Conservation (phyloP, 208 protist species). For the Balamuthia mandrillaris region DNA sequence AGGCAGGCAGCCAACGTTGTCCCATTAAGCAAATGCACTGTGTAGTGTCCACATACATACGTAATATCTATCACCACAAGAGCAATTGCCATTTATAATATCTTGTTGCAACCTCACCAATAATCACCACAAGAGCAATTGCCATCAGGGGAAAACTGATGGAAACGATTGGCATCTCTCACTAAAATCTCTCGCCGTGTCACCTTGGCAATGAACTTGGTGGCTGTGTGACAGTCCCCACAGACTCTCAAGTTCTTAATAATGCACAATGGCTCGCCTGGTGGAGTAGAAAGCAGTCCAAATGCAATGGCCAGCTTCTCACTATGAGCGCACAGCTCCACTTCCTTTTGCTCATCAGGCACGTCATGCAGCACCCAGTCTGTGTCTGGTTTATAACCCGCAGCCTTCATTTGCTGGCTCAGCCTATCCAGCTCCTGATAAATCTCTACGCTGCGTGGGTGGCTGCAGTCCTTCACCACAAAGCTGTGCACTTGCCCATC, state of each 20-base stretch:
- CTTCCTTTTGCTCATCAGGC: conserved; percentile 35
- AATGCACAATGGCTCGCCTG: background rate
- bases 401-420: background rate
- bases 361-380: background rate
- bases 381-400: conserved; percentile 25
- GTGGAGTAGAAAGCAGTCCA: conserved; percentile 8
- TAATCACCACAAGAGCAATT: conserved; percentile 35
- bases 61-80: too few species aligned
- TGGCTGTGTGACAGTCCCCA: conserved; percentile 42
- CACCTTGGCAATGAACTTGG: conserved; percentile 36
- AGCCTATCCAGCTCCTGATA: background rate
- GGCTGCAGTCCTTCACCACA: background rate
- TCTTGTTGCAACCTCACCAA: too few species aligned
- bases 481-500: conserved; percentile 14
- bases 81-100: too few species aligned
- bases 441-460: background rate
- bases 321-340: conserved; percentile 7
- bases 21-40: too few species aligned
- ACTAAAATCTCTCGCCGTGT: conserved; percentile 28
- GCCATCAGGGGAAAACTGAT: conserved; percentile 12
- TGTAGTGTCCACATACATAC: too few species aligned
- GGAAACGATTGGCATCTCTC: conserved; percentile 33
- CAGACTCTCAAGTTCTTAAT: conserved; percentile 36
- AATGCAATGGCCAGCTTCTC: conserved; percentile 29
- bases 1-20: too few species aligned